phyloP scores from a whole-genome alignment of 2,329 filamentous ascomycete genomes.

The Dactylonectria estremocensis region DNA sequence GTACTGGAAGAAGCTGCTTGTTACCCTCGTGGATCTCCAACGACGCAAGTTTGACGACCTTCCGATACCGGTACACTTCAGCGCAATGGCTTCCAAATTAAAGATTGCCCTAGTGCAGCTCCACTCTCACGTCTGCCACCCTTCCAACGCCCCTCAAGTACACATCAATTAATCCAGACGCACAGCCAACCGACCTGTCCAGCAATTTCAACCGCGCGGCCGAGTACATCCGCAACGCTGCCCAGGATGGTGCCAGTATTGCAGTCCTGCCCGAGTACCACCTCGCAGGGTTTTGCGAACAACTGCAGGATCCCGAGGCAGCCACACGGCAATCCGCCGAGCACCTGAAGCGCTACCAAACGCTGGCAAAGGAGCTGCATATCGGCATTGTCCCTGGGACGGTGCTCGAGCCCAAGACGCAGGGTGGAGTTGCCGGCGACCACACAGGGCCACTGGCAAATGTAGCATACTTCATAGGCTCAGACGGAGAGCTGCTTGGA shows the following conservation, averaged over 20 bases:
- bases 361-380: not conserved
- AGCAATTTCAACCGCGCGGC: not conserved
- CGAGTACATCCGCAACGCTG: conserved; percentile 5
- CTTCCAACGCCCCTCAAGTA: not conserved
- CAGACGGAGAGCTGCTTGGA: no score
- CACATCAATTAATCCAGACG: not conserved
- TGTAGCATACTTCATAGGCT: not conserved
- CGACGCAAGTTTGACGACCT: no score
- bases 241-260: not conserved
- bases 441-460: no score
- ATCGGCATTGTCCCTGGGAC: conserved; percentile 3
- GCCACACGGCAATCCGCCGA: not conserved
- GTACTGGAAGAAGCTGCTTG: no score
- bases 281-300: not conserved
- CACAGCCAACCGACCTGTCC: not conserved
- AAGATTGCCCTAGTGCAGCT: conserved; percentile 6
- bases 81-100: not conserved
- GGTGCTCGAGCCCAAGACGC: conserved; percentile 4
- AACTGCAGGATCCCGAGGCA: not conserved
- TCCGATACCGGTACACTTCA: no score
- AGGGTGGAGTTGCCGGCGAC: no score
- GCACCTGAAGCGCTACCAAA: not conserved
- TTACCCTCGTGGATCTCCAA: no score
- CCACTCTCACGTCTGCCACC: not conserved
- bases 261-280: conserved; percentile 2